Conservation (phyloP, 495 filamentous ascomycete genomes). For the Schizothecium vesticola region DNA sequence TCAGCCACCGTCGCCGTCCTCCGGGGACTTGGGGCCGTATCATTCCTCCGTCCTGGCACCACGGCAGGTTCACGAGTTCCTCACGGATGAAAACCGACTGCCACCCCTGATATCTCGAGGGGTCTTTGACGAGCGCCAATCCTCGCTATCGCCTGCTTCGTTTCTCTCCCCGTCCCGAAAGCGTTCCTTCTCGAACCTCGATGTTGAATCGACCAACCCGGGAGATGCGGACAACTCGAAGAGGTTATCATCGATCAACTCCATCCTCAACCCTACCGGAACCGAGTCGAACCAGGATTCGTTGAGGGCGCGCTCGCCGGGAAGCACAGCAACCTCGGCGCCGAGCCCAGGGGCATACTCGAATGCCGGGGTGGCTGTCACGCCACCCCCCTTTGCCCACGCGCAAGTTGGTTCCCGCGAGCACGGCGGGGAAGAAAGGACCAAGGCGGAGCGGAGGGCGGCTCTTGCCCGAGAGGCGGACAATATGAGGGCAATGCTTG, state of each 20-base stretch:
- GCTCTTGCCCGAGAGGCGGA: conserved; percentile 69
- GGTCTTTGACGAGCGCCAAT: conserved; percentile 38
- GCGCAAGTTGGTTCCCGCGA: conserved; percentile 29
- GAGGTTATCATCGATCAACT: conserved; percentile 72
- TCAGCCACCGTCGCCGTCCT: conserved; percentile 32
- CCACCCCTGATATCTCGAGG: conserved; percentile 46
- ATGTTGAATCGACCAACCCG: conserved; percentile 35
- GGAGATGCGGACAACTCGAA: conserved; percentile 39
- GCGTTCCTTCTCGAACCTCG: conserved; percentile 57
- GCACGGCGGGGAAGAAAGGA: conserved; percentile 46
- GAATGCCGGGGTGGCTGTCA: conserved; percentile 16
- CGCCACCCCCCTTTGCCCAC: conserved; percentile 25
- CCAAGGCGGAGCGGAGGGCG: conserved; percentile 58
- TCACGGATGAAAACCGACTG: conserved; percentile 51
- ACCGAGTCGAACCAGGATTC: conserved; percentile 21
- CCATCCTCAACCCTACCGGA: conserved; percentile 64
- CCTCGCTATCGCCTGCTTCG: conserved; percentile 47
- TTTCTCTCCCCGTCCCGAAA: conserved; percentile 55
- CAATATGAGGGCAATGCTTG: conserved; percentile 66
- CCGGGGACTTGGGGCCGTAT: conserved; percentile 41
- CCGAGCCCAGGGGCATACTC: conserved; percentile 35
- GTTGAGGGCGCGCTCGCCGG: conserved; percentile 31
- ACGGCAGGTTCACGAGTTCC: conserved; percentile 36
- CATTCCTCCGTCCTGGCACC: conserved; percentile 30
- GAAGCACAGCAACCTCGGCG: conserved; percentile 25